Percentiles rank a stretch among this genome's conserved stretches.
Evolutionary conservation across 2,329 filamentous ascomycete species (phyloP).

Genomic region (Cytospora piceicola): DNA sequence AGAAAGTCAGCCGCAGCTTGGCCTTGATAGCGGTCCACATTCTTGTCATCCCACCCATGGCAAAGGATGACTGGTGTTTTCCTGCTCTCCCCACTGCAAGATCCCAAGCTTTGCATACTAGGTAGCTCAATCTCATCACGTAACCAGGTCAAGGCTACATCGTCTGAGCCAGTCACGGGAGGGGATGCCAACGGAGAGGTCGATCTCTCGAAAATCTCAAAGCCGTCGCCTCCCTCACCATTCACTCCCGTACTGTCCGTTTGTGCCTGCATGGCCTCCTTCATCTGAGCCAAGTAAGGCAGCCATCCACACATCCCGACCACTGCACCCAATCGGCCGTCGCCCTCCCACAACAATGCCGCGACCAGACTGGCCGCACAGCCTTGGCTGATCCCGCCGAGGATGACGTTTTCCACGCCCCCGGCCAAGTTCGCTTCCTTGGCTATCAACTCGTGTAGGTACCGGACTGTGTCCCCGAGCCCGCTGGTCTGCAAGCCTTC

Average conservation of each 20-base stretch:
- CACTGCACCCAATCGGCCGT: conserved; percentile 41
- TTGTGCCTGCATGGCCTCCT: conserved; percentile 30
- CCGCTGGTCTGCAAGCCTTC: conserved; percentile 44
- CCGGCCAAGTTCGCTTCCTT: conserved; percentile 43
- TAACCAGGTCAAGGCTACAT: conserved; percentile 30
- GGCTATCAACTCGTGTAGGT: conserved; percentile 45
- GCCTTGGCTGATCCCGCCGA: conserved; percentile 59
- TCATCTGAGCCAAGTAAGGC: conserved; percentile 44
- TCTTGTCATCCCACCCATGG: conserved; percentile 48
- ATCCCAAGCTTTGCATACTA: background rate
- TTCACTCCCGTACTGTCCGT: background rate
- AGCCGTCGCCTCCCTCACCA: conserved; percentile 27
- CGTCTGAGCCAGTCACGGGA: background rate
- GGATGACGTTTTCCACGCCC: conserved; percentile 45
- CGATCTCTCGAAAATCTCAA: conserved; percentile 22
- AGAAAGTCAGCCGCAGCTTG: conserved; percentile 42
- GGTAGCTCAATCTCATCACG: conserved; percentile 34
- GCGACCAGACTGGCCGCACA: conserved; percentile 51
- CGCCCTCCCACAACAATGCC: conserved; percentile 49
- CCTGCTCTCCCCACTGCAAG: background rate
- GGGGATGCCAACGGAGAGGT: conserved; percentile 5
- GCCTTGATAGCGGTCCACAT: conserved; percentile 45
- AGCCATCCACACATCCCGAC: conserved; percentile 53
- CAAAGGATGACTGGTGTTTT: conserved; percentile 50
- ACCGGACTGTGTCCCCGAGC: conserved; percentile 47